These are phyloP conservation scores for Kwoniella botswanensis DNA, from an alignment of 768 basidiomycete genomes.

Conservation along the genomic window DNA sequence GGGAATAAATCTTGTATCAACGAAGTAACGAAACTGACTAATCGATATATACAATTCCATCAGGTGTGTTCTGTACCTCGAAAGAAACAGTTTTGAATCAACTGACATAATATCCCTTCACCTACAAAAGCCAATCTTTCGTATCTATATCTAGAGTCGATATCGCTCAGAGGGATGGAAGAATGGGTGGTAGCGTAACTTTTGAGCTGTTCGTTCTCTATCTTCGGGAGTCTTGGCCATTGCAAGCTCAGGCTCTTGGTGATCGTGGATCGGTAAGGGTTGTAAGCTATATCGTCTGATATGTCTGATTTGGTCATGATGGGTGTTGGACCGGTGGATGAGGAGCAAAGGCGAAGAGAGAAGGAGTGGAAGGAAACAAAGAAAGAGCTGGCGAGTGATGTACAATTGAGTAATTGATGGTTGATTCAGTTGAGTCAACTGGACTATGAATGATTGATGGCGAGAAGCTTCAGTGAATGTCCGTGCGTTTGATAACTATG, in stretches of 20 bases:
- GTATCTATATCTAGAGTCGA: background rate
- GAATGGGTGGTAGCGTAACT: background rate
- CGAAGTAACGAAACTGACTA: constrained; percentile 5
- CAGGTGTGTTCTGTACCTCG: background rate
- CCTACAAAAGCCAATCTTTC: constrained; percentile 8
- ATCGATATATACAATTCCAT: background rate
- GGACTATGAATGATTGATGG: background rate
- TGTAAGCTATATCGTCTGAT: background rate
- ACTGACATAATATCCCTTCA: constrained; percentile 16
- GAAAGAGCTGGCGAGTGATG: background rate
- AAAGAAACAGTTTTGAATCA: background rate
- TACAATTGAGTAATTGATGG: background rate
- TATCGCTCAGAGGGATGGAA: background rate
- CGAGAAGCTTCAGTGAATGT: no score
- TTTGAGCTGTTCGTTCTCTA: background rate
- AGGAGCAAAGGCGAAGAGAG: background rate
- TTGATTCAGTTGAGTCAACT: background rate
- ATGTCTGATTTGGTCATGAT: constrained; percentile 2
- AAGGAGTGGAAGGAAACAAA: background rate
- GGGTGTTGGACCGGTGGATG: background rate
- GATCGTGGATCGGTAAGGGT: background rate
- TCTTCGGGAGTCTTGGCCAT: background rate
- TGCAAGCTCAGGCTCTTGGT: background rate
- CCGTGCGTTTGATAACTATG: no score
- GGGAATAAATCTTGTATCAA: constrained; percentile 3